Evolutionary conservation across 306 rosid species (phyloP), one percentile per base, ranked within the genome.

Genomic region (Cucumis melo): DNA sequence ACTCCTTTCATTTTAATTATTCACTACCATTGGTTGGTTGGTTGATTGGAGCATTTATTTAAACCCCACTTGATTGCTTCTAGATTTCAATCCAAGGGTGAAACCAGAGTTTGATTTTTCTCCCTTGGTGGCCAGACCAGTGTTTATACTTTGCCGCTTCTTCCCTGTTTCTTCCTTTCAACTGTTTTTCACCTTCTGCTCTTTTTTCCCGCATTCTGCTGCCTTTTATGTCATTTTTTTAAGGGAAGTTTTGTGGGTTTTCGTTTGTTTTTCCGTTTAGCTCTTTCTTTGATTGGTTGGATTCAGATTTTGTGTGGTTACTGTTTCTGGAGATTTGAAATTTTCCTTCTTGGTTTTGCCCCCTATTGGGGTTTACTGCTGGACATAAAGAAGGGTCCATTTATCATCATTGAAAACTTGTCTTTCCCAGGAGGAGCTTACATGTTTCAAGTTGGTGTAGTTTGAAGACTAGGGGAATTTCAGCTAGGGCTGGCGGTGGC

Each of bases 151-250:
- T 86, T 80, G 72, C 57, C 53, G 57, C 78, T 80, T 87, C 8
- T 80, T 84, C 77, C 81, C 84, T 80, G 80, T 56, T 57, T 66
- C 44, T 80, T 79, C 78, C 48, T 36, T 83, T 73, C 56, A 16
- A 6, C 56, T 51, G 20, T 17, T 17, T 7, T 73, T 58, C 8
- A 50, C 42, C 61, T 77, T 59, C 57, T 72, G 23, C 19, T 24
- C 34, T 6, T 4, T 5, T 50, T 76, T 80, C 76, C 24, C 44
- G 42, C 78, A 77, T 75, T 75, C 23, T n/a, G 10, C 39, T 21
- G 66, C 41, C 75, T 57, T 66, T 78, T 80, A 1, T 67, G 32
- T 77, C 63, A 34, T 46, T 59, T 61, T 59, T 61, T 76, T 16
- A 4, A 16, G 41, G 32, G 20, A 32, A 23, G 3, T 11, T 60